A percentile compares a stretch with the other conserved stretches of the same genome.
Evolutionary conservation across 768 basidiomycete genomes (phyloP).

Genomic region (Calvatia gigantea): DNA sequence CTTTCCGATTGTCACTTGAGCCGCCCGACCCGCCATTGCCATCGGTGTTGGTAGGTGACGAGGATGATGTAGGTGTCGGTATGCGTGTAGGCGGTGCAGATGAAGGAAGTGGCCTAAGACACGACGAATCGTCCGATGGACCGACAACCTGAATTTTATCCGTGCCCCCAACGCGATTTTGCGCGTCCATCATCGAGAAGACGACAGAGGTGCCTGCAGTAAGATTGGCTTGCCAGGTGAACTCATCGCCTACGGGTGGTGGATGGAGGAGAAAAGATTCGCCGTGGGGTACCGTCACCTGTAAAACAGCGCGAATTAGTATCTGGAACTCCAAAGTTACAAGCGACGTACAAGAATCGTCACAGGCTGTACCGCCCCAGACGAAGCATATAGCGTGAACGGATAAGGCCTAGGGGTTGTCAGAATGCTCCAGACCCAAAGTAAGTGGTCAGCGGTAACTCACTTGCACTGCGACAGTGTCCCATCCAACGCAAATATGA

Average conservation of each 20-base stretch:
- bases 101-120: conserved; percentile 10
- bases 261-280: conserved; percentile 20
- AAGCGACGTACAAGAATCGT: conserved; percentile 20
- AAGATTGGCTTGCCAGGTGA: conserved; percentile 23
- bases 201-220: conserved; percentile 22
- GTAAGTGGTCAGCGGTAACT: conserved; percentile 3
- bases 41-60: not conserved
- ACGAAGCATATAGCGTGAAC: conserved; percentile 19
- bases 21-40: not conserved
- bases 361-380: conserved; percentile 21
- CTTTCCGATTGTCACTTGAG: not conserved
- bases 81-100: conserved; percentile 8
- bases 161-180: conserved; percentile 22
- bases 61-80: not conserved
- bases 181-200: conserved; percentile 23
- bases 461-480: conserved; percentile 26
- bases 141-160: conserved; percentile 19
- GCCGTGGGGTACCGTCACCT: conserved; percentile 24
- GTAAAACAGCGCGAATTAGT: not conserved
- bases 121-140: conserved; percentile 20
- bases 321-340: not conserved
- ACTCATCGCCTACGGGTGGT: conserved; percentile 18
- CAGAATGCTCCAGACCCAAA: not conserved
- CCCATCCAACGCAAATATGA: conserved; percentile 23
- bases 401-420: conserved; percentile 19